Evolutionary conservation across 1,139 yeast genomes (phyloP).

Genomic region (Yamadazyma diddensiae): DNA sequence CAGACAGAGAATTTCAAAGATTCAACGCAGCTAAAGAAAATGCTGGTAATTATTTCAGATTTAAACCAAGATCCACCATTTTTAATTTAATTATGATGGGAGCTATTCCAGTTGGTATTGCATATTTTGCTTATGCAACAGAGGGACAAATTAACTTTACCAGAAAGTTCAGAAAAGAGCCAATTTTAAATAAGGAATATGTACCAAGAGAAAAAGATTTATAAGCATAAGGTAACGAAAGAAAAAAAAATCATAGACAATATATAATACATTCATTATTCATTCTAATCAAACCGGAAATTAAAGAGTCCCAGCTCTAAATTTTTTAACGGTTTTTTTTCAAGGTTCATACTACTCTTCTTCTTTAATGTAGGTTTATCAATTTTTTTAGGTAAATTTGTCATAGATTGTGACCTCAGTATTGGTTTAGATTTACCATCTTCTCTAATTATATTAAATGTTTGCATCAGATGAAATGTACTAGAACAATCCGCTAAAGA

Average conservation of each 20-base stretch:
- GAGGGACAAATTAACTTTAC: slow-evolving; percentile 36
- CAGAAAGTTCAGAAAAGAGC: slow-evolving; percentile 36
- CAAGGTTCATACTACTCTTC: slow-evolving; percentile 2
- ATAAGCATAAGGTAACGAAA: slow-evolving; percentile 15
- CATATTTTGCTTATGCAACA: slow-evolving; percentile 33
- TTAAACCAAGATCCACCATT: slow-evolving; percentile 37
- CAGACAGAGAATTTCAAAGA: slow-evolving; percentile 43
- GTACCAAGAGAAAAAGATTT: slow-evolving; percentile 48
- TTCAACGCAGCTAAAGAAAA: slow-evolving; percentile 45
- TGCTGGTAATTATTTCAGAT: slow-evolving; percentile 43
- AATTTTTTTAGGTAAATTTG: slow-evolving; percentile 1
- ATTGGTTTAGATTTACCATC: slow-evolving; percentile 1
- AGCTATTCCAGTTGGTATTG: slow-evolving; percentile 35
- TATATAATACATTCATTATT: not conserved
- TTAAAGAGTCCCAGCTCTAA: slow-evolving; percentile 38
- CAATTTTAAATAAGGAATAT: slow-evolving; percentile 37
- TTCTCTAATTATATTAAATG: slow-evolving; percentile 8
- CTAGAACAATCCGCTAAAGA: slow-evolving; percentile 29
- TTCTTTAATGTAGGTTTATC: slow-evolving; percentile 5
- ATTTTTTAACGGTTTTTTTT: slow-evolving; percentile 18
- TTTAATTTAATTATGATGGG: slow-evolving; percentile 41
- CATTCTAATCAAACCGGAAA: slow-evolving; percentile 34
- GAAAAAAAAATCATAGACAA: not conserved
- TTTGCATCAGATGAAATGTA: slow-evolving; percentile 18
- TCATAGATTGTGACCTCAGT: slow-evolving; percentile 1